phyloP scores from a whole-genome alignment of 2,329 filamentous ascomycete genomes.

The Helminthosporium solani region DNA sequence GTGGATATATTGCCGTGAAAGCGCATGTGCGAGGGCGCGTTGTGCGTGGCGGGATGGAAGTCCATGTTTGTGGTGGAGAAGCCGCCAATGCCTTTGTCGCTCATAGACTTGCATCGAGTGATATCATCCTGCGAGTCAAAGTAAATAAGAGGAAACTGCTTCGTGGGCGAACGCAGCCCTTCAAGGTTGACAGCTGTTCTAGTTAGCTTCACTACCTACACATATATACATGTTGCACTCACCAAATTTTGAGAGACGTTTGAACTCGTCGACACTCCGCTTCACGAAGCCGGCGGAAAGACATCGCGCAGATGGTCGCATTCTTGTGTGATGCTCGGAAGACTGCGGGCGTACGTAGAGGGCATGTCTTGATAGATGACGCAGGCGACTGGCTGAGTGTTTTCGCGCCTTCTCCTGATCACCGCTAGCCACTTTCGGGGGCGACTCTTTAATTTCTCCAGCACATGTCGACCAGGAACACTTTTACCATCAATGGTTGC shows the following conservation, averaged over 20 bases:
- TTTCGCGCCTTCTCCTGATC: conserved; percentile 3
- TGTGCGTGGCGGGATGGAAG: conserved; percentile 52
- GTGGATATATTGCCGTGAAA: conserved; percentile 91
- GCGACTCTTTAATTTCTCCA: conserved; percentile 11
- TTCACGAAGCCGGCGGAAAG: conserved; percentile 55
- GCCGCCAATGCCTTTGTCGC: conserved; percentile 82
- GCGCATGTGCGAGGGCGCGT: conserved; percentile 65
- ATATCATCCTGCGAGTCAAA: conserved; percentile 56
- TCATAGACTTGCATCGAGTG: conserved; percentile 70
- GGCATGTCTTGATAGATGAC: conserved; percentile 2
- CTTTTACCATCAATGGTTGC: background rate
- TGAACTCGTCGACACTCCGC: conserved; percentile 60
- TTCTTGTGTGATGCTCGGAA: conserved; percentile 14
- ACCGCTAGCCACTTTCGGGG: conserved; percentile 6
- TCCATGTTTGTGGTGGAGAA: conserved; percentile 75
- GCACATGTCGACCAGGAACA: background rate
- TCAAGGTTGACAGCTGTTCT: conserved; percentile 66
- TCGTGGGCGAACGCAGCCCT: conserved; percentile 64
- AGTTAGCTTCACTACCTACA: conserved; percentile 22
- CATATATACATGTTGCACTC: conserved; percentile 18
- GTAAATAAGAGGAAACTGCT: conserved; percentile 63
- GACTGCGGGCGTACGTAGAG: too few species aligned
- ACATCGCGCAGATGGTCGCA: conserved; percentile 41
- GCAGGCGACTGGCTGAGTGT: background rate
- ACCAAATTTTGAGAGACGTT: conserved; percentile 58